A percentile compares a stretch with the other conserved stretches of the same genome.
Evolutionary conservation across 1,284 basidiomycete species (phyloP).

Genomic region (Heterobasidion parviporum): DNA sequence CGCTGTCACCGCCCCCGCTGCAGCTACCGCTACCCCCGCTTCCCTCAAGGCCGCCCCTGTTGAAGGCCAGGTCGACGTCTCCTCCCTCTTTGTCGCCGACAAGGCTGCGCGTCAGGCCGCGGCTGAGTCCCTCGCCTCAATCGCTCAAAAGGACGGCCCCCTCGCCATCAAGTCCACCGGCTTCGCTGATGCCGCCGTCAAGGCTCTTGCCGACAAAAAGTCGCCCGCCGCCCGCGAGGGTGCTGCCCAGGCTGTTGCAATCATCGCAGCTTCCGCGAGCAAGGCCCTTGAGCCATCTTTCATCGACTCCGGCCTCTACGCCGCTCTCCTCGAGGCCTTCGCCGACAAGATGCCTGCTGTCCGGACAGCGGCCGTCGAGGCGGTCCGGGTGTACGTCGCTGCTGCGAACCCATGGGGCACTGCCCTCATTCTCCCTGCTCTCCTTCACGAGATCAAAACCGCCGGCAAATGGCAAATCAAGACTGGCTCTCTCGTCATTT

Average conservation of each 20-base stretch:
- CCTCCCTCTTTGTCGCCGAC: conserved; percentile 58
- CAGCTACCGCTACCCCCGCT: conserved; percentile 44
- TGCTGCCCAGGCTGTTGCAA: conserved; percentile 65
- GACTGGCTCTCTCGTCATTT: conserved; percentile 77
- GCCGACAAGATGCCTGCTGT: conserved; percentile 89
- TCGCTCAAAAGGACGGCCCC: conserved; percentile 83
- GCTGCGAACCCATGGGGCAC: conserved; percentile 90
- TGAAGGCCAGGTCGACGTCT: conserved; percentile 23
- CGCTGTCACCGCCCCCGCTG: conserved; percentile 48
- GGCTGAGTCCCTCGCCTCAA: conserved; percentile 61
- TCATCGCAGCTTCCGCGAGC: conserved; percentile 70
- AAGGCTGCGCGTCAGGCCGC: conserved; percentile 68
- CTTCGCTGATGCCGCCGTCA: conserved; percentile 76
- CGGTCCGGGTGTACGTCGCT: conserved; percentile 74
- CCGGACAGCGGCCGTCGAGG: conserved; percentile 79
- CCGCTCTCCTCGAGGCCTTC: conserved; percentile 83
- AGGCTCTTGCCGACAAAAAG: conserved; percentile 89
- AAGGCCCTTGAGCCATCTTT: conserved; percentile 88
- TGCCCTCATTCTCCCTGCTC: conserved; percentile 77
- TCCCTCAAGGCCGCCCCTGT: conserved; percentile 55
- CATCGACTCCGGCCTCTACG: conserved; percentile 79
- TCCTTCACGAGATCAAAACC: conserved; percentile 93
- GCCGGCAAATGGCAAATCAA: conserved; percentile 99
- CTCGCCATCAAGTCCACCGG: conserved; percentile 70
- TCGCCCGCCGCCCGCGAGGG: conserved; percentile 81